Evolutionary conservation across 805 yeast genomes (phyloP), one percentile per base, ranked within the genome.

Genomic region (Yarrowia sp.): DNA sequence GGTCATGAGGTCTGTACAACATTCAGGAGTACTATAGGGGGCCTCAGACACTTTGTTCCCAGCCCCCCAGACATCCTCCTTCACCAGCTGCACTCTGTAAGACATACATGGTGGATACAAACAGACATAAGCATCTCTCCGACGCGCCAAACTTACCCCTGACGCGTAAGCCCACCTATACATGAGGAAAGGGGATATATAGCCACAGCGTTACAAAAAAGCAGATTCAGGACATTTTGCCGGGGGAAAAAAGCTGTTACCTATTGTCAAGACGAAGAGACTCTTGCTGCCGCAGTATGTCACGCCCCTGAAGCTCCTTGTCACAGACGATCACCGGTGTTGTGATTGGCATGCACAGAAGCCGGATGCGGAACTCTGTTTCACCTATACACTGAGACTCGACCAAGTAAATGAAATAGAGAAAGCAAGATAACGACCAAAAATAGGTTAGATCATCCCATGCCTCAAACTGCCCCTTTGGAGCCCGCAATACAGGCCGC

Each of bases 331-430:
- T 49, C 56, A 16, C 30, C 56, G 56, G 12, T 51, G 58, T 51
- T 51, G 58, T 51, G 41, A 51, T 51, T 51, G 58, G 41, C 32
- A 51, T 51, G 58, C 58, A 51, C 32, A 30, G 30, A 22, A 35
- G 22, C 58, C 58, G 58, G 58, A 51, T 51, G 58, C 58, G 58
- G 58, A 51, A 51, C 58, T 51, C 41, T 51, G 58, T 51, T 38
- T 38, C 11, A 21, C n/a, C 10, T 7, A 17, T 10, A 1, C 21
- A 8, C 16, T 36, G 21, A n/a, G n/a, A n/a, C n/a, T n/a, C n/a
- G n/a, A n/a, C n/a, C n/a, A n/a, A n/a, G n/a, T n/a, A n/a, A n/a
- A n/a, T n/a, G n/a, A n/a, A n/a, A n/a, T n/a, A n/a, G n/a, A n/a
- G n/a, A n/a, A n/a, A n/a, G n/a, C 8, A 4, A 11, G n/a, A n/a